Evolutionary conservation across 2,329 filamentous ascomycete species (phyloP).

Genomic region (Herpotrichia juniperi): DNA sequence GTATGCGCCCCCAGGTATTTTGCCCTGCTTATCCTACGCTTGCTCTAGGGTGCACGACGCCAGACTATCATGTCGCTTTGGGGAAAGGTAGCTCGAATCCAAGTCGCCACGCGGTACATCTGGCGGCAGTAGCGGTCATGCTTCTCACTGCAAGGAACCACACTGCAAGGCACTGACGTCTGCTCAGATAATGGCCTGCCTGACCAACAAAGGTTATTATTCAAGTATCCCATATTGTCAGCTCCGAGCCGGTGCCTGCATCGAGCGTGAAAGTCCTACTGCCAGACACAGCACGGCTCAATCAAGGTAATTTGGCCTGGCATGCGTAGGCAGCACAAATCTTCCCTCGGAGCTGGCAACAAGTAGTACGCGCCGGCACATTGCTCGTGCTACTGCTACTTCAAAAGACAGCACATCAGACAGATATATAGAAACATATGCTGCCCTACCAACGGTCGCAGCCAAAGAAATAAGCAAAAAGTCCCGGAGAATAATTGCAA

Average conservation of each 20-base stretch:
- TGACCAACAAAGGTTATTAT: not conserved
- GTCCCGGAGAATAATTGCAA: not conserved
- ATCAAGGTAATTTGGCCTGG: no score
- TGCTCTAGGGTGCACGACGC: not conserved
- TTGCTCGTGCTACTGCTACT: not conserved
- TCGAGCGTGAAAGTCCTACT: no score
- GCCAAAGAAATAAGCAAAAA: slow-evolving; percentile 1
- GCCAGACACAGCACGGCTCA: no score
- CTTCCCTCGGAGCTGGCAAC: not conserved
- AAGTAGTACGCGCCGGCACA: not conserved
- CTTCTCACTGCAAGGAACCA: not conserved
- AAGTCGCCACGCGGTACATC: not conserved
- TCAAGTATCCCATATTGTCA: not conserved
- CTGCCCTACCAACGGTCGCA: slow-evolving; percentile 1
- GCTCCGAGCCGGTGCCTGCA: no score
- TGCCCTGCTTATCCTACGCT: not conserved
- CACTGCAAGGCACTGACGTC: not conserved
- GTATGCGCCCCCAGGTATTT: not conserved
- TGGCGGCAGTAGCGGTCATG: not conserved
- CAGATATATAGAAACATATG: not conserved
- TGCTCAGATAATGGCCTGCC: no score
- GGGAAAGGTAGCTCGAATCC: not conserved
- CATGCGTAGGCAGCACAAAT: no score
- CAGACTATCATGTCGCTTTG: not conserved
- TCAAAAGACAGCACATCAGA: slow-evolving; percentile 5